Percentiles rank a stretch among this genome's conserved stretches.
These are phyloP conservation scores for Serpula lacrymans DNA, from an alignment of 768 basidiomycete species.

Conservation along the genomic window DNA sequence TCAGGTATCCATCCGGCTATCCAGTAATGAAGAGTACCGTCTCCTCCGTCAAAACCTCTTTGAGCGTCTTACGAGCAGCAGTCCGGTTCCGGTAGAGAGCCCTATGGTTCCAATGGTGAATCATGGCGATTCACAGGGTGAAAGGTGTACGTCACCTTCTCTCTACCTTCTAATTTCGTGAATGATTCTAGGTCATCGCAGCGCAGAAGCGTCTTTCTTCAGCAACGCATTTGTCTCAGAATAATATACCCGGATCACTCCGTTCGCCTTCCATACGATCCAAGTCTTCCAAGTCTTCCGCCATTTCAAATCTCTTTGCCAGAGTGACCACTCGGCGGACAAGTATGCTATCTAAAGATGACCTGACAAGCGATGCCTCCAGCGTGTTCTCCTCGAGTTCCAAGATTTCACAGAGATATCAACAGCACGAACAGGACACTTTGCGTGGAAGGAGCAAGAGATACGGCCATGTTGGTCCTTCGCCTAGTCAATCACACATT, in stretches of 20 bases:
- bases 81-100: constrained; percentile 56
- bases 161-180: neutral
- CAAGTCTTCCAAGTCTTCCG: constrained; percentile 49
- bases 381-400: constrained; percentile 36
- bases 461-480: too few relatives aligned
- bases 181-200: too few relatives aligned
- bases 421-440: too few relatives aligned
- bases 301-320: constrained; percentile 48
- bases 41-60: constrained; percentile 81
- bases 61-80: constrained; percentile 65
- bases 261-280: constrained; percentile 53
- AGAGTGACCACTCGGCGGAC: constrained; percentile 38
- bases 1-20: constrained; percentile 5
- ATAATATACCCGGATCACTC: constrained; percentile 16
- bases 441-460: too few relatives aligned
- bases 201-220: neutral
- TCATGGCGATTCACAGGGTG: constrained; percentile 29
- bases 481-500: too few relatives aligned
- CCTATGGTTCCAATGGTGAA: constrained; percentile 57
- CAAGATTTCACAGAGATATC: constrained; percentile 30
- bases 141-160: neutral
- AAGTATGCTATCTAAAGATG: constrained; percentile 37
- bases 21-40: constrained; percentile 83
- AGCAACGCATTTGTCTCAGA: neutral
- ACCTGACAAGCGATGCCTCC: constrained; percentile 42